Base-by-base conservation (phyloP, 148 eudicot species). In the Bassia scoparia region DNA sequence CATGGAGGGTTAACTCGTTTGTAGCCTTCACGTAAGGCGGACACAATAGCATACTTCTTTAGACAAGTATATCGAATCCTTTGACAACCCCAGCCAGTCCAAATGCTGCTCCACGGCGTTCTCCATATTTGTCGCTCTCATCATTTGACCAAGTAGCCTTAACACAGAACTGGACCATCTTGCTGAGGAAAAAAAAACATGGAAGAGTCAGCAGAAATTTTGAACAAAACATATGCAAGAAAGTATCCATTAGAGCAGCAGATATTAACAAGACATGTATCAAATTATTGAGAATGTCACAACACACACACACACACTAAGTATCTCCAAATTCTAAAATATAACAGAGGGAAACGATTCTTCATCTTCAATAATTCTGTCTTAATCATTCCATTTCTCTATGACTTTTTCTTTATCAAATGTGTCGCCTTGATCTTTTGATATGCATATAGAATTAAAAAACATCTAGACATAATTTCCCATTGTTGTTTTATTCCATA, bases 91-190 rank as follows among this genome's bases (percentile, higher is more conserved):
- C 98, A 74, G 98, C 97, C 13, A 91, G 90, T 67, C 98, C 98
- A 84, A 95, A 95, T 27, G 98, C 98, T 30, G 98, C 98, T 71
- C 98, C 98, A 74, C 98, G 98, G 20, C 98, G 98, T 77, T 95
- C 98, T 65, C 97, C 98, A 74, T 89, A 95, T 81, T 87, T 95
- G 56, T 95, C 97, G 83, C 96, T 91, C 83, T 95, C 98, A 95
- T 89, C 89, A 95, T 81, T 79, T 88, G 90, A 84, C 77, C 80
- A 79, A 95, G 78, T 58, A 95, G 88, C 83, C 89, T 84, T 59
- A 92, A 83, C 80, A 91, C 86, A 95, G 97, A 62, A 79, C 79
- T 34, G 85, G 89, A 69, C 88, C 97, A 80, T 95, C 97, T 58
- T 88, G 96, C 98, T 95, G 74, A 18, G 73, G 67, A 82, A 80